phyloP scores from a whole-genome alignment of 495 filamentous ascomycete species.

The Thermochaetoides thermophila region DNA sequence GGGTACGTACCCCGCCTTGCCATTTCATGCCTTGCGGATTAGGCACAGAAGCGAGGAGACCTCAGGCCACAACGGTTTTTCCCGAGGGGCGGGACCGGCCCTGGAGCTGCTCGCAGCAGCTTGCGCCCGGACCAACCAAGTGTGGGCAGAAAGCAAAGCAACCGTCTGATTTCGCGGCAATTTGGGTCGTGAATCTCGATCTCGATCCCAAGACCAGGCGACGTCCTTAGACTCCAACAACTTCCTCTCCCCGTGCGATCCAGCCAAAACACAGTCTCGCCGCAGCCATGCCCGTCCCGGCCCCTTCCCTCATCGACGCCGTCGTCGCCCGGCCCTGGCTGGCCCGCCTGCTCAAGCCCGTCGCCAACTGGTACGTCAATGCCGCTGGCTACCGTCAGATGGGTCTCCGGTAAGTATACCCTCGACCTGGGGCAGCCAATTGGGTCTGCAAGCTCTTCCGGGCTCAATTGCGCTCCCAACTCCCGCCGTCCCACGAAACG shows the following conservation, averaged over 20 bases:
- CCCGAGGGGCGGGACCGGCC: too few species aligned
- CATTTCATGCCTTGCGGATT: not conserved
- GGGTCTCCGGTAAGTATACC: slow-evolving; percentile 65
- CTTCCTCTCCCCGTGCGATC: slow-evolving; percentile 5
- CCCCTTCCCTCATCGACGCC: slow-evolving; percentile 54
- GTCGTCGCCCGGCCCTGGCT: slow-evolving; percentile 77
- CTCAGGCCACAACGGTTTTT: slow-evolving; percentile 6
- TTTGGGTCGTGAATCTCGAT: too few species aligned
- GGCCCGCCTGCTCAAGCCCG: slow-evolving; percentile 53
- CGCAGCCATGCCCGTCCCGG: slow-evolving; percentile 48
- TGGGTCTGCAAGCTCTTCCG: too few species aligned
- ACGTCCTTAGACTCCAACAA: slow-evolving; percentile 4
- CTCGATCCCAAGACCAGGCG: too few species aligned
- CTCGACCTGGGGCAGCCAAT: slow-evolving; percentile 1
- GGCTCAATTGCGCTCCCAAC: too few species aligned
- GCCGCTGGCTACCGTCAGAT: slow-evolving; percentile 85
- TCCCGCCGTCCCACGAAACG: not conserved
- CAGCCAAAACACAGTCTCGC: slow-evolving; percentile 11
- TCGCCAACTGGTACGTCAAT: slow-evolving; percentile 73
- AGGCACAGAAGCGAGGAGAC: too few species aligned
- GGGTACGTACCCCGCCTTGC: not conserved
- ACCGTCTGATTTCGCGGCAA: slow-evolving; percentile 11
- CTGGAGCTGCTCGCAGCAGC: too few species aligned
- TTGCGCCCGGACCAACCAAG: too few species aligned
- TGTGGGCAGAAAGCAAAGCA: too few species aligned